Evolutionary conservation across 2,329 filamentous ascomycete genomes (phyloP).

Genomic region (Colletotrichum euphorbiae): DNA sequence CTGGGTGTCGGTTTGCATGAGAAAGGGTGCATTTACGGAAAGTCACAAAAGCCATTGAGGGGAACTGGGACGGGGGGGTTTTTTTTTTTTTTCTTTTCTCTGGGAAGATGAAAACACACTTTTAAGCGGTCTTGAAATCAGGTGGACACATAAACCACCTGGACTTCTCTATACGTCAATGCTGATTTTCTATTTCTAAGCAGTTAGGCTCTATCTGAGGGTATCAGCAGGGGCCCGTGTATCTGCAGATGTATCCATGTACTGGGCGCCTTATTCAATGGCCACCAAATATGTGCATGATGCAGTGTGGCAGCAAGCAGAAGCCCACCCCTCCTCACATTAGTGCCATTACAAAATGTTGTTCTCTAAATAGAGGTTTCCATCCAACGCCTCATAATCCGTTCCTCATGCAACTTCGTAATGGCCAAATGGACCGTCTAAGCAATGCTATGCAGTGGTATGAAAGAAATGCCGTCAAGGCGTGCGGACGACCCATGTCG

Average conservation of each 20-base stretch:
- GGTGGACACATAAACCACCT: neutral
- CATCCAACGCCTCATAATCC: conserved; percentile 38
- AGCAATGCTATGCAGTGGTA: conserved; percentile 30
- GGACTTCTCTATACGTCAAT: neutral
- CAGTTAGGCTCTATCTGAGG: conserved; percentile 7
- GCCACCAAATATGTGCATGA: conserved; percentile 9
- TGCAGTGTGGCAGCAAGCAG: neutral
- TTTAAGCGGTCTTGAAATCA: neutral
- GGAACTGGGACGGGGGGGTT: conserved; percentile 5
- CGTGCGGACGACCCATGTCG: neutral
- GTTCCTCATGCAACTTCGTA: conserved; percentile 37
- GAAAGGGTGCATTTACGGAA: conserved; percentile 16
- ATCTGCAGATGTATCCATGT: conserved; percentile 15
- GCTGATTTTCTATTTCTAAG: conserved; percentile 19
- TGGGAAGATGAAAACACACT: conserved; percentile 12
- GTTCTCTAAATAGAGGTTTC: neutral
- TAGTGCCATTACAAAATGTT: conserved; percentile 16
- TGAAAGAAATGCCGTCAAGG: neutral
- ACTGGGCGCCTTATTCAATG: conserved; percentile 1
- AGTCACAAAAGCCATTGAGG: conserved; percentile 13
- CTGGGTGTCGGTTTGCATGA: conserved; percentile 18
- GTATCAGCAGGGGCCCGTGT: conserved; percentile 2
- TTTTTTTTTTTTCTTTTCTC: conserved; percentile 14
- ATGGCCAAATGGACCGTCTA: conserved; percentile 19
- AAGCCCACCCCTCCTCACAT: neutral